Percentiles rank a stretch among this genome's conserved stretches.
Evolutionary conservation across 495 filamentous ascomycete genomes (phyloP).

Genomic region (Neohortaea acidophila): DNA sequence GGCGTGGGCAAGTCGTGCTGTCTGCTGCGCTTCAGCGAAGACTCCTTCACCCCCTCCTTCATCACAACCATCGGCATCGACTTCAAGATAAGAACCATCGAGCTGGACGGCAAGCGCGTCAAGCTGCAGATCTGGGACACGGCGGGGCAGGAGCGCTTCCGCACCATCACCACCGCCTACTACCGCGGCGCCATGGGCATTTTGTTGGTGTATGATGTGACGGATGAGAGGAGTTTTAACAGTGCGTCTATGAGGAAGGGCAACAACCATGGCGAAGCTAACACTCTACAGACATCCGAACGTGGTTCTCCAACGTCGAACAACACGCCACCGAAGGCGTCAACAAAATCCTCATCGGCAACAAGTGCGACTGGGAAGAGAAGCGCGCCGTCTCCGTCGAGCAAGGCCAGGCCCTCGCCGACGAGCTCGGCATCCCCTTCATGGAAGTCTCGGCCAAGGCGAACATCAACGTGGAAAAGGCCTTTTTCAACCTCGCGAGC

Average conservation of each 20-base stretch:
- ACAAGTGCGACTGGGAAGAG: conserved; percentile 99
- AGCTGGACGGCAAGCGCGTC: conserved; percentile 92
- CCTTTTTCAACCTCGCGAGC: conserved; percentile 84
- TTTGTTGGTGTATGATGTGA: conserved; percentile 94
- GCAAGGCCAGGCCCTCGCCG: conserved; percentile 80
- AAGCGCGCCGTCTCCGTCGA: conserved; percentile 88
- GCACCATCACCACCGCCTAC: conserved; percentile 97
- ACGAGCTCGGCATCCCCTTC: conserved; percentile 96
- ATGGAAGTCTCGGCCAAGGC: conserved; percentile 96
- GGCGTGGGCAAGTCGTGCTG: conserved; percentile 98
- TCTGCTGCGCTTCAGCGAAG: conserved; percentile 93
- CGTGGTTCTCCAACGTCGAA: conserved; percentile 98
- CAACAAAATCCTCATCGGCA: conserved; percentile 98
- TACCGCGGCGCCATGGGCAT: conserved; percentile 98
- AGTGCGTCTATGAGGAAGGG: no score
- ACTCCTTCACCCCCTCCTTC: conserved; percentile 96
- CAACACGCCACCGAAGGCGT: conserved; percentile 98
- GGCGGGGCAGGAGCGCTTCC: conserved; percentile 91
- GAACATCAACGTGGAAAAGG: conserved; percentile 99
- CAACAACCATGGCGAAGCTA: background rate
- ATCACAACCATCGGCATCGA: conserved; percentile 99
- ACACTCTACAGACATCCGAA: conserved; percentile 65
- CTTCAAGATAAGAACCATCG: conserved; percentile 98
- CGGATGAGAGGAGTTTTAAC: conserved; percentile 91
- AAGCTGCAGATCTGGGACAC: conserved; percentile 99